phyloP scores from a whole-genome alignment of 179 eudicot species.

The Beta lomatogona region DNA sequence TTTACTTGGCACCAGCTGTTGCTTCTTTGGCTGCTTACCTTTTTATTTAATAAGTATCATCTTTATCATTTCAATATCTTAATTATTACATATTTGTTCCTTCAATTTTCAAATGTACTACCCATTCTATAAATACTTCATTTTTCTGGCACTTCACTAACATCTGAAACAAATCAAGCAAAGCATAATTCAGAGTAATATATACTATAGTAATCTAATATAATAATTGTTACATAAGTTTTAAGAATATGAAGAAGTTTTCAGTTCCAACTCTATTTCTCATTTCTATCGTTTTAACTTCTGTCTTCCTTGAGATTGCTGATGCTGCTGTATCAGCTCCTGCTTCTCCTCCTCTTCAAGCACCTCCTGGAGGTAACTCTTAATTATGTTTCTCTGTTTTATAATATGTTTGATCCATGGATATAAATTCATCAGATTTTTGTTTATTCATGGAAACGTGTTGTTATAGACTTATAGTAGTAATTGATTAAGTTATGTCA shows the following conservation, averaged over 20 bases:
- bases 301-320: constrained; percentile 2
- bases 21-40: neutral
- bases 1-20: constrained; percentile 10
- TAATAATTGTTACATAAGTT: neutral
- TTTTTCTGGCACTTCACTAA: too few species aligned
- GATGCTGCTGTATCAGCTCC: constrained; percentile 1
- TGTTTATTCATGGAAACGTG: too few species aligned
- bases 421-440: too few species aligned
- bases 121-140: neutral
- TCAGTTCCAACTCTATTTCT: constrained; percentile 1
- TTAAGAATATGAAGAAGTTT: constrained; percentile 5
- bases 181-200: neutral
- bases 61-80: neutral
- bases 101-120: neutral
- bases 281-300: neutral
- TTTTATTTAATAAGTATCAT: neutral
- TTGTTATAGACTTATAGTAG: too few species aligned
- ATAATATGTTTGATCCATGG: too few species aligned
- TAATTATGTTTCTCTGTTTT: neutral
- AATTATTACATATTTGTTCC: neutral
- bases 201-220: neutral
- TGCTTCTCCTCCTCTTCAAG: neutral
- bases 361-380: constrained; percentile 18
- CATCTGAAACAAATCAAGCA: neutral
- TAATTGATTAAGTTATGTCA: too few species aligned